Evolutionary conservation across 1,139 yeast species (phyloP).

Genomic region (Taphrina sp.): DNA sequence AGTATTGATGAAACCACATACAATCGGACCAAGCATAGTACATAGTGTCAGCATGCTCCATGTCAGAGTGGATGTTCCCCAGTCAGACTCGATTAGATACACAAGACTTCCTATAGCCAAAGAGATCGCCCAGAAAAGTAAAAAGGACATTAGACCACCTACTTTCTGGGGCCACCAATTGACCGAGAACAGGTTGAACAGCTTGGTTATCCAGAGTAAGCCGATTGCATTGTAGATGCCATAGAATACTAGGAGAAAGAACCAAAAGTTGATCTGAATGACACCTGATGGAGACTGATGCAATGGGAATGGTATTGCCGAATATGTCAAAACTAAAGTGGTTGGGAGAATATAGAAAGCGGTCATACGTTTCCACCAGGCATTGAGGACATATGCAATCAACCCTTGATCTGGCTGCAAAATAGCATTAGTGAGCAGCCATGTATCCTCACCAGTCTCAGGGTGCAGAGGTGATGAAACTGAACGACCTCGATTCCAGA

Average conservation of each 20-base stretch:
- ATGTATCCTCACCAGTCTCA: constrained; percentile 17
- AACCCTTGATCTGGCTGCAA: constrained; percentile 16
- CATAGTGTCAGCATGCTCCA: constrained; percentile 35
- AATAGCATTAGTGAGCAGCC: constrained; percentile 22
- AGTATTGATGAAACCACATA: constrained; percentile 19
- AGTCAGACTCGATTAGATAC: constrained; percentile 20
- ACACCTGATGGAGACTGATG: constrained; percentile 2
- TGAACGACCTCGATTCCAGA: constrained; percentile 16
- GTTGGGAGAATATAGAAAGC: constrained; percentile 30
- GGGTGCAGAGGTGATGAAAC: constrained; percentile 5
- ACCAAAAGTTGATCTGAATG: constrained; percentile 34
- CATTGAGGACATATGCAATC: constrained; percentile 13
- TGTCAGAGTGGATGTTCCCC: constrained; percentile 33
- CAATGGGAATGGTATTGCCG: constrained; percentile 27
- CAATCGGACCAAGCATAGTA: constrained; percentile 32
- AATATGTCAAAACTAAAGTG: constrained; percentile 12
- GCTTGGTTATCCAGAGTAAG: constrained; percentile 35
- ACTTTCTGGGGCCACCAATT: constrained; percentile 35
- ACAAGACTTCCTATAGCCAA: constrained; percentile 32
- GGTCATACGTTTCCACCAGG: constrained; percentile 17
- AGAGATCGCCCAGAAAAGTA: constrained; percentile 35
- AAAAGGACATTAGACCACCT: constrained; percentile 33
- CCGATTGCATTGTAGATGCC: constrained; percentile 36
- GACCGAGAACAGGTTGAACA: constrained; percentile 35
- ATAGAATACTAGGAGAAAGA: constrained; percentile 35